phyloP scores from a whole-genome alignment of 345 rosid species.

The Streptanthus diversifolius region DNA sequence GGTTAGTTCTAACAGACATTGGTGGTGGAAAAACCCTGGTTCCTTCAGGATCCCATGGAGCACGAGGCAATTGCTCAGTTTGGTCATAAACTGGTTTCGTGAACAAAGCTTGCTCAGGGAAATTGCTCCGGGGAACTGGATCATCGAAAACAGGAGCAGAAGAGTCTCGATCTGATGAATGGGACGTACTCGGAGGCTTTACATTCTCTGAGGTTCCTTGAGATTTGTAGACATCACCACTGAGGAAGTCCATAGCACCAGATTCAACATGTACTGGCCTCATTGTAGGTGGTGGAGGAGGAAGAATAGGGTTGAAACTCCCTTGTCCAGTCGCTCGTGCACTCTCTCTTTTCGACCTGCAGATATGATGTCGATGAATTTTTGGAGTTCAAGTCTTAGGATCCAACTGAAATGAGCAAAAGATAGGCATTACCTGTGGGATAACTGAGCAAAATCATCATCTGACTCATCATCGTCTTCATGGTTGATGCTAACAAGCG shows the following conservation, averaged over 20 bases:
- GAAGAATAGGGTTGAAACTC: slow-evolving; percentile 53
- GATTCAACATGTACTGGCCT: slow-evolving; percentile 54
- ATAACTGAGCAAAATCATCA: slow-evolving; percentile 80
- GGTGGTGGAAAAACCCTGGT: slow-evolving; percentile 62
- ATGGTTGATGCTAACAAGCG: slow-evolving; percentile 46
- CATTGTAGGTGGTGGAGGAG: slow-evolving; percentile 84
- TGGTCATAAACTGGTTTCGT: slow-evolving; percentile 55
- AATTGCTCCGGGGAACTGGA: slow-evolving; percentile 23
- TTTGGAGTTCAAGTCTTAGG: neutral
- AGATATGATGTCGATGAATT: neutral
- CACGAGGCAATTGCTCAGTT: slow-evolving; percentile 60
- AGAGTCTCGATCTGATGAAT: slow-evolving; percentile 12
- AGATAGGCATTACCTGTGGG: slow-evolving; percentile 55
- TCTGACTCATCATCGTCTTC: slow-evolving; percentile 82
- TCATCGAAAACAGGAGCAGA: slow-evolving; percentile 32
- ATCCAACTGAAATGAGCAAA: neutral
- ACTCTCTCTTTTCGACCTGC: slow-evolving; percentile 72
- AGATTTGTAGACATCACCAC: slow-evolving; percentile 77
- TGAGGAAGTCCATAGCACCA: slow-evolving; percentile 66
- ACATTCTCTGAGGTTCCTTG: slow-evolving; percentile 40
- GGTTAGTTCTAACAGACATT: slow-evolving; percentile 58
- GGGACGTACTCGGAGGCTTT: slow-evolving; percentile 44
- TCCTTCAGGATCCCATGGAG: slow-evolving; percentile 65
- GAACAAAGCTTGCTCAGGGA: slow-evolving; percentile 25
- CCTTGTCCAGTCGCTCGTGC: slow-evolving; percentile 35